Base-by-base conservation (phyloP, 495 filamentous ascomycete species). In the Aspergillus avenaceus region DNA sequence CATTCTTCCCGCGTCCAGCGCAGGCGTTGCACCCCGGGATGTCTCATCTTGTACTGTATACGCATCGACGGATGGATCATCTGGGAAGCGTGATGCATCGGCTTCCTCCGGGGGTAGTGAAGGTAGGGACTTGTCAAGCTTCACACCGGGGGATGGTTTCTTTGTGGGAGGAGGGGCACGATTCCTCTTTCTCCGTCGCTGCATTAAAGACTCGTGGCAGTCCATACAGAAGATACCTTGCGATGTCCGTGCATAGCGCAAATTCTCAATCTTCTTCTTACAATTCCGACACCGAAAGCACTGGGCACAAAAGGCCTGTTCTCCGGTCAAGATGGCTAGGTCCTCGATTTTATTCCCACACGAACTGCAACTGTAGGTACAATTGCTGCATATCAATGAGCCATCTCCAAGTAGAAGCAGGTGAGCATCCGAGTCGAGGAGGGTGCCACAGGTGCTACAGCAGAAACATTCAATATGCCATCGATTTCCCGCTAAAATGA, bases 401-500 rank as follows among this genome's bases (percentile, higher is more conserved):
- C 93, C 95, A 67, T 99, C 95, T 58, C 93, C 95, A 47, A 99
- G 88, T 14, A 99, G 84, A 32, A 99, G 81, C 28, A 99, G 87
- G 66, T 99, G 97, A 54, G 95, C 95, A 65, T 99, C 95, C 29
- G 93, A 97, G 71, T 99, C 95, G 68, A 99, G 86, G 23, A 97
- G 81, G 27, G 91, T 95, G 50, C 82, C 83, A 78, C 93, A 98
- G 45, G 88, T 95, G 66, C 96, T 96, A 77, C 95, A 99, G 60
- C 92, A 87, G 69, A 99, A 99, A 76, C 95, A 99, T 69, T 97
- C 89, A 62, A 99, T 91, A 78, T 98, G 93, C 93, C 93, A 98
- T 80, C 93, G 84, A 65, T 96, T 96, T 49, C 93, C 92, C 65
- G 93, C 93, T 97, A 62, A 19, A n/a, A n/a, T n/a, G n/a, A n/a